Percentiles rank a stretch among this genome's conserved stretches.
These are phyloP conservation scores for Turritis glabra DNA, from an alignment of 345 rosid genomes.

Conservation along the genomic window DNA sequence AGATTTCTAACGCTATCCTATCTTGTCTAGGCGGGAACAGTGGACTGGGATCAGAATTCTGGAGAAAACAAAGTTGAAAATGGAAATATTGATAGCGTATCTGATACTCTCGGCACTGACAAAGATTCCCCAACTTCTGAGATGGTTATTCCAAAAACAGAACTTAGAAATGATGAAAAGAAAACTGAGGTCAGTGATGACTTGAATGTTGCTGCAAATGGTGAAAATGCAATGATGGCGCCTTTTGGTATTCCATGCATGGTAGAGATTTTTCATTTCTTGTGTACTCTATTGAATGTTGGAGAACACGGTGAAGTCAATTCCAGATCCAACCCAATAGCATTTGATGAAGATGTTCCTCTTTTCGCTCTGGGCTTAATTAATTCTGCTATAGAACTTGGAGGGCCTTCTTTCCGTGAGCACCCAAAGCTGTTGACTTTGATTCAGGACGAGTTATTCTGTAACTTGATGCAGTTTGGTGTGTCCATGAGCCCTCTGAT, in stretches of 20 bases:
- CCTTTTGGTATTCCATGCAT: conserved; percentile 77
- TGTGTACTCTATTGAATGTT: conserved; percentile 67
- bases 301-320: conserved; percentile 51
- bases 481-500: conserved; percentile 76
- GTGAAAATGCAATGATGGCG: conserved; percentile 49
- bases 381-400: conserved; percentile 68
- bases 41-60: conserved; percentile 40
- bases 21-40: conserved; percentile 46
- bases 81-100: conserved; percentile 41
- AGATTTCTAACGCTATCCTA: conserved; percentile 26
- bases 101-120: conserved; percentile 41
- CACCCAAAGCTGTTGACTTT: conserved; percentile 56
- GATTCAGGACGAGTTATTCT: conserved; percentile 71
- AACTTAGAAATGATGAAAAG: conserved; percentile 38
- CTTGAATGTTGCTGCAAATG: conserved; percentile 44
- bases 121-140: conserved; percentile 36
- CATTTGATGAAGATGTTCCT: conserved; percentile 81
- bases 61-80: conserved; percentile 48
- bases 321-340: conserved; percentile 62
- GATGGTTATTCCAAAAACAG: conserved; percentile 32
- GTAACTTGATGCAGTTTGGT: conserved; percentile 76
- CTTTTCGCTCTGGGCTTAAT: conserved; percentile 76
- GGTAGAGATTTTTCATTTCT: conserved; percentile 71
- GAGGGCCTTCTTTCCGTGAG: conserved; percentile 53
- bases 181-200: conserved; percentile 34